Base-by-base conservation (phyloP, 768 basidiomycete genomes). In the Thelephora ganbajun region DNA sequence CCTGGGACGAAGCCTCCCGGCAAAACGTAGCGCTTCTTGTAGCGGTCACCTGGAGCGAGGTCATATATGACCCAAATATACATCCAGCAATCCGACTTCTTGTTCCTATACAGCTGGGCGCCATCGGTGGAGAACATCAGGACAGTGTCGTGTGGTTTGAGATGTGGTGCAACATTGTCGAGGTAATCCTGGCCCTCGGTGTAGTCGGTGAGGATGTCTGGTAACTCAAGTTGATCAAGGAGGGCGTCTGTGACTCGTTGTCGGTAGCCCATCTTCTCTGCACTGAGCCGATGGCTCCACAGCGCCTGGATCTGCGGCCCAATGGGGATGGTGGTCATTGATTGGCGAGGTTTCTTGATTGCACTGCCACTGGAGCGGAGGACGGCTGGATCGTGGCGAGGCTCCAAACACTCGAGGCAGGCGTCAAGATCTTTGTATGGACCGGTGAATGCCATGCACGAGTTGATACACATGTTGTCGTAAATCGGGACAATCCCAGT, bases 291-390 rank as follows among this genome's bases (percentile, higher is more conserved):
- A 12, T 48, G 55, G 0, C 60, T 49, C 13, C 63, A 56, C 1
- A 66, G 51, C 0, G 71, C 68, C 44, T 73, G 71, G 0, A 73
- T 47, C 44, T 71, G 69, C 0, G 68, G 70, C 4, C 69, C 68
- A 13, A 72, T 37, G 0, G 61, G 68, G 19, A 73, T 63, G 0
- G 69, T 73, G 6, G 47, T 48, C 26, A 66, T 65, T 13, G 64
- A 56, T 13, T 65, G 54, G 0, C 59, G 55, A 39, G 37, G 37
- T 11, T 16, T 39, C 20, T 39, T 39, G 37, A 11, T 39, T 6
- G 4, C 48, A 14, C 37, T 22, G 2, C 51, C 53, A 9, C 33
- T 49, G 16, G 12, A 0, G 0, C 57, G 48, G 46, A 45, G 50
- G 19, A 56, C 53, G 9, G 11, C 20, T 16, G 37, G n/a, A 11